phyloP scores from a whole-genome alignment of 2,329 filamentous ascomycete genomes.

The Aspergillus quadrilineatus region DNA sequence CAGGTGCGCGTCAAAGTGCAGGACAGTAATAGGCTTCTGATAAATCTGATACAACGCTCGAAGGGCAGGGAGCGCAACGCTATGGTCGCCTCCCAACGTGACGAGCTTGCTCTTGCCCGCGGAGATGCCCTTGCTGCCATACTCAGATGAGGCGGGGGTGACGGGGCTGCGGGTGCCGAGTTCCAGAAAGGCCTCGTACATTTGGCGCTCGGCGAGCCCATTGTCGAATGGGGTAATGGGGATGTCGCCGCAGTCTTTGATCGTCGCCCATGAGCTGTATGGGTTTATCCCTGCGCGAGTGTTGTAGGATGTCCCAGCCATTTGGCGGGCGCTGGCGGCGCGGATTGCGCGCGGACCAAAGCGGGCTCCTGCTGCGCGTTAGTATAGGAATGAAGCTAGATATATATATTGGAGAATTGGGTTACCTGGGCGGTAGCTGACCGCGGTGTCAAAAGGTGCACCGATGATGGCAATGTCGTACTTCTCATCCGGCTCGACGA shows the following conservation, averaged over 20 bases:
- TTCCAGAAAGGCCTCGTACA: slow-evolving; percentile 76
- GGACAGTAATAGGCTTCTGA: slow-evolving; percentile 62
- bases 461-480: slow-evolving; percentile 74
- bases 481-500: slow-evolving; percentile 61
- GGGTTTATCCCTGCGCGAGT: slow-evolving; percentile 79
- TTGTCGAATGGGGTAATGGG: slow-evolving; percentile 87
- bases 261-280: slow-evolving; percentile 72
- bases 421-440: slow-evolving; percentile 65
- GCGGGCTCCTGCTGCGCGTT: slow-evolving; percentile 55
- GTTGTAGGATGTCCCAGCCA: slow-evolving; percentile 77
- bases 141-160: slow-evolving; percentile 27
- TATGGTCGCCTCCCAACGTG: slow-evolving; percentile 72
- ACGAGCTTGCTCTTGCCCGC: slow-evolving; percentile 55
- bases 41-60: slow-evolving; percentile 64
- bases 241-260: slow-evolving; percentile 89
- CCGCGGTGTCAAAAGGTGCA: slow-evolving; percentile 71
- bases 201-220: slow-evolving; percentile 73
- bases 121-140: slow-evolving; percentile 34
- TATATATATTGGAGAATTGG: neutral
- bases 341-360: slow-evolving; percentile 89
- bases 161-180: slow-evolving; percentile 54
- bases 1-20: slow-evolving; percentile 77
- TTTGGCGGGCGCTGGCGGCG: slow-evolving; percentile 77
- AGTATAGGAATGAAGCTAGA: neutral
- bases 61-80: slow-evolving; percentile 67